These are phyloP conservation scores for Russula dissimulans DNA, from an alignment of 768 basidiomycete species.

Conservation along the genomic window DNA sequence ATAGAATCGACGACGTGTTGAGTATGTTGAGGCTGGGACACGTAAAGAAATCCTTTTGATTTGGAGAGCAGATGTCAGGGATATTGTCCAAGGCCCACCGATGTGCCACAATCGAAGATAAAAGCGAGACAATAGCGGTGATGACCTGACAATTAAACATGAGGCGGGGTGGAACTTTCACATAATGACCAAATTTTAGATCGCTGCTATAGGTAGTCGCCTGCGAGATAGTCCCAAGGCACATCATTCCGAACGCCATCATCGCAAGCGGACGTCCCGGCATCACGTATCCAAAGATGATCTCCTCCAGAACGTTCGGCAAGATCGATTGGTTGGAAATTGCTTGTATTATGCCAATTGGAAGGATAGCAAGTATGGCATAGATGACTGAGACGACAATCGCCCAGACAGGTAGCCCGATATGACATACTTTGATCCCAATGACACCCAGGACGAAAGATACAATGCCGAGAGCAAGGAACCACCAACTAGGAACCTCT, in stretches of 20 bases:
- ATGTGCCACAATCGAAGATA: conserved; percentile 56
- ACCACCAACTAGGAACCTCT: conserved; percentile 78
- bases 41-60: conserved; percentile 53
- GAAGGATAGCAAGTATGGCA: conserved; percentile 46
- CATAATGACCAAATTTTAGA: conserved; percentile 83
- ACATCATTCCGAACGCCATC: conserved; percentile 68
- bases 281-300: conserved; percentile 68
- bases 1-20: conserved; percentile 64
- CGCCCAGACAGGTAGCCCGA: conserved; percentile 75
- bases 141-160: conserved; percentile 66
- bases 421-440: conserved; percentile 65
- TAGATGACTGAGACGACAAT: conserved; percentile 36
- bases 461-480: conserved; percentile 42
- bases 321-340: conserved; percentile 77
- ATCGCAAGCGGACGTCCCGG: conserved; percentile 76
- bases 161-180: conserved; percentile 78
- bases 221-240: conserved; percentile 51
- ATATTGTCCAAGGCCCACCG: conserved; percentile 67
- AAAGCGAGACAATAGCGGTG: conserved; percentile 45
- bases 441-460: conserved; percentile 54
- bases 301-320: conserved; percentile 64
- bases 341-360: conserved; percentile 74
- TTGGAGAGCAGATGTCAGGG: conserved; percentile 57
- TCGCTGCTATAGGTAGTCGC: conserved; percentile 61
- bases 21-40: conserved; percentile 65